These are phyloP conservation scores for Arxiozyma heterogenica DNA, from an alignment of 1,139 yeast species.

Conservation along the genomic window DNA sequence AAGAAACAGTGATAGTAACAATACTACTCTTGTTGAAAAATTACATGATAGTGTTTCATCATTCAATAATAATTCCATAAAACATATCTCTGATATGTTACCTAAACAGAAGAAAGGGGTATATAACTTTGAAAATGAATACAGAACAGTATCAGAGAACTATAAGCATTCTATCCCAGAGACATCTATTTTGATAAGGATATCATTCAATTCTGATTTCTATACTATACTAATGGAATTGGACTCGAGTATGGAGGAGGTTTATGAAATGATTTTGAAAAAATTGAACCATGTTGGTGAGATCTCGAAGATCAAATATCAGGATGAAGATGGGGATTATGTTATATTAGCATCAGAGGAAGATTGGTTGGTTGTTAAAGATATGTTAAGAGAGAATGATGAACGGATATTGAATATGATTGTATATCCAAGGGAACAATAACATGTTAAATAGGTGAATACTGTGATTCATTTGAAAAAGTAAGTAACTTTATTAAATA, in stretches of 20 bases:
- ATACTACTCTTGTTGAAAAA: conserved; percentile 4
- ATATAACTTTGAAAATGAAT: conserved; percentile 28
- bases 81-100: conserved; percentile 22
- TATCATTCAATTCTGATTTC: conserved; percentile 34
- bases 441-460: background rate
- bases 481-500: no score
- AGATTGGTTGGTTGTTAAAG: conserved; percentile 44
- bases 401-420: conserved; percentile 35
- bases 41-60: conserved; percentile 23
- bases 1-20: conserved; percentile 2
- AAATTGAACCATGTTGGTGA: conserved; percentile 36
- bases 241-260: conserved; percentile 29
- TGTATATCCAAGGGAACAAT: conserved; percentile 20
- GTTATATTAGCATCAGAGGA: conserved; percentile 82
- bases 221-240: conserved; percentile 33
- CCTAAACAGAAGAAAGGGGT: conserved; percentile 30
- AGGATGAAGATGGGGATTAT: conserved; percentile 93
- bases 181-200: conserved; percentile 31
- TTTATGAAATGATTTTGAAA: conserved; percentile 30
- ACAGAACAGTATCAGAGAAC: conserved; percentile 34
- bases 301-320: conserved; percentile 54
- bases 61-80: conserved; percentile 4
- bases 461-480: no score
- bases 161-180: conserved; percentile 33
- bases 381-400: conserved; percentile 34